Conservation (phyloP, 257 asterid genomes). For the Schizonepeta tenuifolia region DNA sequence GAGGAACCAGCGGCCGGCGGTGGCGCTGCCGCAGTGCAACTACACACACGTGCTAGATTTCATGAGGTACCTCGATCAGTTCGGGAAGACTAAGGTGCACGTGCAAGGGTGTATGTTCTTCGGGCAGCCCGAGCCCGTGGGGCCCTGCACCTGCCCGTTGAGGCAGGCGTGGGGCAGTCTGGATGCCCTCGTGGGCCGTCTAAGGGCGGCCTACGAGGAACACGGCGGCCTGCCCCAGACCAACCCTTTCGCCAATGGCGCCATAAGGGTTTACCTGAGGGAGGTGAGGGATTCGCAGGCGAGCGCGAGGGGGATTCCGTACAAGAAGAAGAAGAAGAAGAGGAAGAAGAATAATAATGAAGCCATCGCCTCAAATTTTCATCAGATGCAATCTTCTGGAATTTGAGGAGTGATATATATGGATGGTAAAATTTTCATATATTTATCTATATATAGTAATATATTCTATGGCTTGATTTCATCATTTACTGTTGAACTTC, state of each 20-base stretch:
- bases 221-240: conserved; percentile 74
- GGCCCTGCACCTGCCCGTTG: conserved; percentile 74
- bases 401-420: conserved; percentile 11
- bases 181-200: conserved; percentile 82
- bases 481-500: conserved; percentile 10
- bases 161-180: conserved; percentile 96
- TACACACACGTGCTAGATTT: conserved; percentile 76
- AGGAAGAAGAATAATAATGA: conserved; percentile 30
- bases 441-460: conserved; percentile 3
- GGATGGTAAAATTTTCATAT: conserved; percentile 27
- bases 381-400: conserved; percentile 43
- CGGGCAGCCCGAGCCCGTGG: conserved; percentile 81
- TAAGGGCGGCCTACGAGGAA: conserved; percentile 87
- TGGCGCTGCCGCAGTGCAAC: conserved; percentile 68
- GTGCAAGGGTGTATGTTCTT: conserved; percentile 65
- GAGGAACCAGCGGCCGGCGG: conserved; percentile 76
- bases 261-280: conserved; percentile 67
- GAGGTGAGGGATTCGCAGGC: conserved; percentile 81
- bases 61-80: conserved; percentile 77
- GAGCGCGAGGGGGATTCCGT: conserved; percentile 84
- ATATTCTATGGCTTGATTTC: neutral
- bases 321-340: conserved; percentile 79
- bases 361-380: conserved; percentile 35
- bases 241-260: conserved; percentile 85
- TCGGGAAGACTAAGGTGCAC: conserved; percentile 92